These are phyloP conservation scores for Acanthamoeba sp. DNA, from an alignment of 208 protist species.

Conservation along the genomic window DNA sequence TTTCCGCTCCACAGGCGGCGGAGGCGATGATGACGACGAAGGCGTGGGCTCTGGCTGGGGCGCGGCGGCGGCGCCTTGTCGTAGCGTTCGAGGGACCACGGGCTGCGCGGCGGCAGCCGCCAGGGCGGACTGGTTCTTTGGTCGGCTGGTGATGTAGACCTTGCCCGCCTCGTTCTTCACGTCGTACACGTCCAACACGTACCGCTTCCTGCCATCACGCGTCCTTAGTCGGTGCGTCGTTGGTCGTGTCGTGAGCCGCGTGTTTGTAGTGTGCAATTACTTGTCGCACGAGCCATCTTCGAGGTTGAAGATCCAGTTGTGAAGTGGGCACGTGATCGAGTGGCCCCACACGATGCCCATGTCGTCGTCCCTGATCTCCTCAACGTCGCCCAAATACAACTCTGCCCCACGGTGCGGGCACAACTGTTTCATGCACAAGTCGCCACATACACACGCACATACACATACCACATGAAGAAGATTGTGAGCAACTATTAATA, in stretches of 20 bases:
- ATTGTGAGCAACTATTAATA: too few species aligned
- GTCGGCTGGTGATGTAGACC: neutral
- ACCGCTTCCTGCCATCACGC: neutral
- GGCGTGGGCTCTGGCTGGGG: neutral
- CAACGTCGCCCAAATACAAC: conserved; percentile 30
- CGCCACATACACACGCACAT: neutral
- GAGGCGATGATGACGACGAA: too few species aligned
- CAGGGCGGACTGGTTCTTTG: conserved; percentile 3
- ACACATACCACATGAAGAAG: too few species aligned
- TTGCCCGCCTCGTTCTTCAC: neutral
- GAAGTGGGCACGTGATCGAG: conserved; percentile 9
- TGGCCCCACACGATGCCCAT: conserved; percentile 49
- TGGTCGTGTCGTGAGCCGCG: neutral
- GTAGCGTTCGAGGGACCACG: neutral
- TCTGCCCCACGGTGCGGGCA: conserved; percentile 21
- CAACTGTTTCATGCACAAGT: neutral
- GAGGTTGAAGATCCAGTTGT: conserved; percentile 56
- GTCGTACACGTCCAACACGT: conserved; percentile 42
- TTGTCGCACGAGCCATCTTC: conserved; percentile 43
- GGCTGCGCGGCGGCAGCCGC: neutral
- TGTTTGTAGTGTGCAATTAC: neutral
- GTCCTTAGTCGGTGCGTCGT: too few species aligned
- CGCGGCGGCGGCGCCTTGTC: neutral
- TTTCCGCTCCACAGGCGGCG: neutral
- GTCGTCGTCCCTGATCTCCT: conserved; percentile 17